Evolutionary conservation across 1,284 basidiomycete genomes (phyloP).

Genomic region (Ganoderma meredithae): DNA sequence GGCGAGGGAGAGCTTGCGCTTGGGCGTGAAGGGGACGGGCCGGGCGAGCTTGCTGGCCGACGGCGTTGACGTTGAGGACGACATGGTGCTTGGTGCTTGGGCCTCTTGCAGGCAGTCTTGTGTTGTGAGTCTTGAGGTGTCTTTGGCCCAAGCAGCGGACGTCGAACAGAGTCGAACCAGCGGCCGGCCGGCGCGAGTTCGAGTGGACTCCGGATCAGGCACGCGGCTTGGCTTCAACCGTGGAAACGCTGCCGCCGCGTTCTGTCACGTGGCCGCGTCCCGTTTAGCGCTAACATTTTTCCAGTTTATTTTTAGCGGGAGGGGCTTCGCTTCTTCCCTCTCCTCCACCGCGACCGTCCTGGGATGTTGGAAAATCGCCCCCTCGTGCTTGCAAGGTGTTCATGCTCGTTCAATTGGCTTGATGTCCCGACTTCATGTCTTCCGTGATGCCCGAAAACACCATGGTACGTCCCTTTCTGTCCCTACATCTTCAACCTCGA

Average conservation of each 20-base stretch:
- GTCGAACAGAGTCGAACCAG: slow-evolving; percentile 7
- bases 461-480: not conserved
- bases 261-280: slow-evolving; percentile 33
- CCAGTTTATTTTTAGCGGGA: not conserved
- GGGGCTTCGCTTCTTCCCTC: not conserved
- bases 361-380: not conserved
- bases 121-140: slow-evolving; percentile 15
- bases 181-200: slow-evolving; percentile 4
- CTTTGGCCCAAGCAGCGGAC: not conserved
- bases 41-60: slow-evolving; percentile 39
- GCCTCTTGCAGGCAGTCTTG: slow-evolving; percentile 11
- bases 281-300: not conserved
- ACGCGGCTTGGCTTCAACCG: slow-evolving; percentile 28
- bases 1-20: slow-evolving; percentile 52
- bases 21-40: slow-evolving; percentile 60
- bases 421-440: not conserved
- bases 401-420: not conserved
- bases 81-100: slow-evolving; percentile 8
- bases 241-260: slow-evolving; percentile 32
- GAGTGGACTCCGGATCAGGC: not conserved
- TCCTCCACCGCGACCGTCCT: not conserved
- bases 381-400: not conserved
- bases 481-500: not conserved
- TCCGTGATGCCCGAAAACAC: not conserved
- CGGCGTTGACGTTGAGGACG: slow-evolving; percentile 33